Evolutionary conservation across 2,329 filamentous ascomycete species (phyloP), one percentile per base, ranked within the genome.

Genomic region (Pseudocercospora vitis): DNA sequence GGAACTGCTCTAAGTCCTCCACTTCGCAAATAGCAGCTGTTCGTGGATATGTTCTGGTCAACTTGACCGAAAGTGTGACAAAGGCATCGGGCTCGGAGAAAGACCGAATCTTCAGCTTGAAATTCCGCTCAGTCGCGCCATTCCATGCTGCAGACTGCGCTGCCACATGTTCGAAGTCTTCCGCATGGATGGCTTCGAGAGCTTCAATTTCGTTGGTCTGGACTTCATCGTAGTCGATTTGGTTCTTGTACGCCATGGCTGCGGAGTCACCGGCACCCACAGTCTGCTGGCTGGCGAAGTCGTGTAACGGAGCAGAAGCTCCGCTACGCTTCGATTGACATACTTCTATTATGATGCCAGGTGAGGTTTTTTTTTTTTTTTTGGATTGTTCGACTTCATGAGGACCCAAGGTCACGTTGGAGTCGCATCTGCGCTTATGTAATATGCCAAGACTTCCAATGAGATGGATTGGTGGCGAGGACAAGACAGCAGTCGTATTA

Each of bases 41-140:
- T 68, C 89, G 95, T 3, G 92, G 94, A 69, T 97, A 97, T 0
- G 91, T 95, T 5, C 91, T 88, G 7, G 90, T 94, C 61, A 97
- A 77, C 52, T 88, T 86, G 48, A 95, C 89, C 44, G 82, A 80
- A n/a, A 97, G 74, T 1, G 83, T 84, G 32, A 91, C 78, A 21
- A 79, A 80, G 56, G 90, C 81, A 18, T 91, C 86, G 31, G 84
- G 79, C 65, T 94, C 87, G 0, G 84, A 85, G 3, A 84, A 84
- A 7, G 89, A 81, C 65, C 83, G 89, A 59, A 97, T 79, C 48
- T 81, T 83, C 48, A 97, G 84, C 62, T 89, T 89, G 70, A 97
- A 95, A 0, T 84, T 81, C 12, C 89, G 87, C 67, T 95, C 79
- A 31, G 79, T 88, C 3, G 87, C 84, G 82, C 89, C 88, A 78